Base-by-base conservation (phyloP, 1,139 yeast genomes). In the Fermentozyma sake region DNA sequence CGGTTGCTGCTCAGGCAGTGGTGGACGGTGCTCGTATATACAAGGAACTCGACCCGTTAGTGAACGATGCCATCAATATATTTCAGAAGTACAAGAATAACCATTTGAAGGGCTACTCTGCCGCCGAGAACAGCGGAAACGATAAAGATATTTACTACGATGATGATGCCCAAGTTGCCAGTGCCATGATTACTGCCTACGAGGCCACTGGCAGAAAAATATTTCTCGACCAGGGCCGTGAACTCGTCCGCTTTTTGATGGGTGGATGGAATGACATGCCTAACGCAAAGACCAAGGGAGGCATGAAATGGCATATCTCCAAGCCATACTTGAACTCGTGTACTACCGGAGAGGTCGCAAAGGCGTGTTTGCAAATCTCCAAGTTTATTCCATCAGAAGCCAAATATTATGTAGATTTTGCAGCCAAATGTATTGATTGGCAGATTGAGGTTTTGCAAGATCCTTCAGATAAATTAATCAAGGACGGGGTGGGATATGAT, bases 151-250 rank as follows among this genome's bases (percentile, higher is more conserved):
- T 80, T 26, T 79, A 79, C 50, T 79, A 76, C 41, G 89, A 80
- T 48, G 89, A 80, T 45, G 82, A 79, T 46, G 89, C 87, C 4
- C 89, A 80, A 48, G 78, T 79, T 10, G 80, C 83, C 12, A 67
- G 79, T 41, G 81, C 81, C 7, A 64, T 78, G 44, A 58, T 80
- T 33, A 68, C 79, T 2, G 84, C 85, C 1, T 80, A 75, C 45
- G 86, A 79, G 43, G 85, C 76, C 14, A 78, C 86, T 1, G 72
- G 73, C 1, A 68, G 78, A 38, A 58, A 58, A 39, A 56, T 58
- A 27, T 76, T 61, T 44, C 58, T 79, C 39, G 77, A 72, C 39
- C 66, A 65, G 44, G 82, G 78, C 6, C 61, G 75, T 29, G 83
- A 75, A 41, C 59, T 77, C 43, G 77, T 71, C 24, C 52, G 75